Percentiles rank a stretch among this genome's conserved stretches.
These are phyloP conservation scores for Exophiala alcalophila DNA, from an alignment of 2,329 filamentous ascomycete species.

Conservation along the genomic window DNA sequence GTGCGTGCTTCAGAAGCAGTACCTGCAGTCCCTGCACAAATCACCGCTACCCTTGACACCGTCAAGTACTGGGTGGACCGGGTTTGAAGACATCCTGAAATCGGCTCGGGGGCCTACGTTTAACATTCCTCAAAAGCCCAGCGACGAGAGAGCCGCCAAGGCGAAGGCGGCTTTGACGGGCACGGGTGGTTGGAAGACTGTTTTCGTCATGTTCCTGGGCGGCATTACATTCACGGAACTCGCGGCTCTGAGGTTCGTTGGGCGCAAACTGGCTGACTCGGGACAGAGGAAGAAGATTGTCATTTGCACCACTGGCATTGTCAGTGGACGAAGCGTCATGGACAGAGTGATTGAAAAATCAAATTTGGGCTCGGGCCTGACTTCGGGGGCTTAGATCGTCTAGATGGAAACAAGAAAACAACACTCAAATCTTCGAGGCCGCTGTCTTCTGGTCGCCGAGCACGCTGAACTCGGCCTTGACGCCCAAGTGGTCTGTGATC, in stretches of 20 bases:
- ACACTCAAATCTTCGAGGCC: slow-evolving; percentile 11
- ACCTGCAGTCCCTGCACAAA: slow-evolving; percentile 68
- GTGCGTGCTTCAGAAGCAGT: slow-evolving; percentile 86
- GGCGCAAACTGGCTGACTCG: slow-evolving; percentile 73
- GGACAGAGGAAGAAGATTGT: slow-evolving; percentile 67
- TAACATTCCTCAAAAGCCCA: slow-evolving; percentile 82
- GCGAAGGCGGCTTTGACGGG: slow-evolving; percentile 80
- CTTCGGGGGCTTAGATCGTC: slow-evolving; percentile 3
- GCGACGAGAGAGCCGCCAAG: slow-evolving; percentile 83
- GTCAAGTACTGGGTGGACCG: slow-evolving; percentile 78
- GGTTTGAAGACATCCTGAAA: slow-evolving; percentile 89
- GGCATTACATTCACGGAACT: slow-evolving; percentile 96
- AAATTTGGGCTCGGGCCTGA: slow-evolving; percentile 22
- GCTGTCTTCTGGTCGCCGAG: neutral
- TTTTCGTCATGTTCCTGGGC: slow-evolving; percentile 96
- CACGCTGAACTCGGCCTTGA: slow-evolving; percentile 26
- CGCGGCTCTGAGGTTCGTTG: slow-evolving; percentile 86
- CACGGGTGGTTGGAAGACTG: slow-evolving; percentile 71
- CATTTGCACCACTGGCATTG: slow-evolving; percentile 87
- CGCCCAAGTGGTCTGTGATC: slow-evolving; percentile 31
- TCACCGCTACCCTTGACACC: slow-evolving; percentile 58
- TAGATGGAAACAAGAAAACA: no score
- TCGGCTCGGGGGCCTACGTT: slow-evolving; percentile 85
- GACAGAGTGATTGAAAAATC: slow-evolving; percentile 72
- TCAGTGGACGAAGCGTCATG: slow-evolving; percentile 88